Base-by-base conservation (phyloP, 2,329 filamentous ascomycete species). In the Aspergillus pseudoglaucus region DNA sequence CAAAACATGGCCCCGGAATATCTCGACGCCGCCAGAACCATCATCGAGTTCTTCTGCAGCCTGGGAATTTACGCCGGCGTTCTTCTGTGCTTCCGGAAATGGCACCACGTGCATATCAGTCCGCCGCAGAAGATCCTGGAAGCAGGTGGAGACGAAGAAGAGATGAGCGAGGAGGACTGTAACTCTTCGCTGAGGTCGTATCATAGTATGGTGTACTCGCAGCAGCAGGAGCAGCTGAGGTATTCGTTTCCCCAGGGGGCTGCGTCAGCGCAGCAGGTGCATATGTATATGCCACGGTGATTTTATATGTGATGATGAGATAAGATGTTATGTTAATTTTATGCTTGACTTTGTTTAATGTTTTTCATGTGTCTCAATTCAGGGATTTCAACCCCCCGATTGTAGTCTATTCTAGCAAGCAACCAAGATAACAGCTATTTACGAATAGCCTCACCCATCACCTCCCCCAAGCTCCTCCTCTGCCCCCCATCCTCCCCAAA, bases 401-500 rank as follows among this genome's bases (percentile, higher is more conserved):
- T 4, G 9, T 30, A 30, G 10, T 30, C 9, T 12, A 12, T 12
- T 30, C 9, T 4, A 5, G 10, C 10, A 10, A 10, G 9, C 25
- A 30, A 30, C 25, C 9, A 30, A 30, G 12, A 12, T 30, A 30
- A 4, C 25, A 30, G 12, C 7, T 30, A 30, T 10, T 12, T 5
- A 30, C 4, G 25, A 12, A 4, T 10, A 30, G 12, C 25, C 23
- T 38, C 25, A 27, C 42, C 45, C 50, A 66, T 61, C 32, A 72
- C 52, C 2, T 66, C 59, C 42, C 66, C 65, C 50, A 84, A 50
- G 22, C 57, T 72, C 54, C 56, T 73, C 47, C 60, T 72, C 63
- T 85, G 82, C 45, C 56, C 68, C 0, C 79, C 81, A 2, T 74
- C 56, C 6, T 61, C 62, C 55, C 82, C 76, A 56, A 84, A 84